phyloP scores from a whole-genome alignment of 2,329 filamentous ascomycete genomes.

The Colletotrichum euphorbiae region DNA sequence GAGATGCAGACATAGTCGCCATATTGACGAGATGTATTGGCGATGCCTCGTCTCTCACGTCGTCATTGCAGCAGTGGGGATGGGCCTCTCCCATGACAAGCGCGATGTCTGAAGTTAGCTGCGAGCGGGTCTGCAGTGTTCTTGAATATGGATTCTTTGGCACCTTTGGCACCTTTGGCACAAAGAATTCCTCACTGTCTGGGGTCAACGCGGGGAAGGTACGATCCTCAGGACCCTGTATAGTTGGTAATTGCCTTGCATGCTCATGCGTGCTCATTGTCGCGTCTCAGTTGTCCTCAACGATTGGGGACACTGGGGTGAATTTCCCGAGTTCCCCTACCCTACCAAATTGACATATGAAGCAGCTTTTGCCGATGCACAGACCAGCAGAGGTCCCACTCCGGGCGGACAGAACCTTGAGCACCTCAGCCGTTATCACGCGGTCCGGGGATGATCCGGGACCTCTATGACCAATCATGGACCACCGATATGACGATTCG shows the following conservation, averaged over 20 bases:
- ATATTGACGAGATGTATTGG: neutral
- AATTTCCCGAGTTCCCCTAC: no score
- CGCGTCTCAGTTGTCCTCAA: neutral
- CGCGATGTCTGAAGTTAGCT: neutral
- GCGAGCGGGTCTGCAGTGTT: slow-evolving; percentile 1
- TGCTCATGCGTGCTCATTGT: slow-evolving; percentile 1
- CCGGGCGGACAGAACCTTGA: no score
- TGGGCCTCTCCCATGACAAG: slow-evolving; percentile 21
- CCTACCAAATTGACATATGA: no score
- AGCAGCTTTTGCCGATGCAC: no score
- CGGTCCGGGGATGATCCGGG: slow-evolving; percentile 16
- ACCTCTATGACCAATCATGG: neutral
- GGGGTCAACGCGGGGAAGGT: slow-evolving; percentile 29
- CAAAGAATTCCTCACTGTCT: slow-evolving; percentile 13
- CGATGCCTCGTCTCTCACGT: slow-evolving; percentile 11
- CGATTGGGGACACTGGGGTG: slow-evolving; percentile 13
- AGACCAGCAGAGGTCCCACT: no score
- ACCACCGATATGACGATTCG: neutral
- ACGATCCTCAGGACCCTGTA: neutral
- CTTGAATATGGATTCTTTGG: slow-evolving; percentile 25
- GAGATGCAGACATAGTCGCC: slow-evolving; percentile 18
- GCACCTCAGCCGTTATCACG: no score
- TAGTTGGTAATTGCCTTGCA: neutral
- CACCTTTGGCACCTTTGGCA: slow-evolving; percentile 35
- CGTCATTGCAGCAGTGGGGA: slow-evolving; percentile 12